Conservation (phyloP, 768 basidiomycete genomes). For the Cyclocybe cylindracea region DNA sequence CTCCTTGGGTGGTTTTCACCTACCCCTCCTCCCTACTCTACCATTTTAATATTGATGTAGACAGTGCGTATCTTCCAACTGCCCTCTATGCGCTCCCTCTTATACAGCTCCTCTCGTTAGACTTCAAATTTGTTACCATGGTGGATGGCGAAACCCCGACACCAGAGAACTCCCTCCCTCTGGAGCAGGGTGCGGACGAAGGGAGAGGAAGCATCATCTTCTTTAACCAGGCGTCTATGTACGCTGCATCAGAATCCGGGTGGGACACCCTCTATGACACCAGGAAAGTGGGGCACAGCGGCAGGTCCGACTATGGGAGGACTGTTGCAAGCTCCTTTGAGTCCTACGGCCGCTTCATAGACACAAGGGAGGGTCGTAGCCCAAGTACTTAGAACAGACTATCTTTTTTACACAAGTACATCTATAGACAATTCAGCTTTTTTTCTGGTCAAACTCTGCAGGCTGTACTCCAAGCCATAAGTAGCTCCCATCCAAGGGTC, state of each 20-base stretch:
- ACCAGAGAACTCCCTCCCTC: conserved; percentile 10
- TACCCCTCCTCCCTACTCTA: conserved; percentile 34
- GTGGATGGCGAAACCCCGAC: conserved; percentile 16
- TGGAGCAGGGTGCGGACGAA: conserved; percentile 7
- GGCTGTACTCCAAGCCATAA: too few species aligned
- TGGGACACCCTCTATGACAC: conserved; percentile 7
- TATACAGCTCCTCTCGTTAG: background rate
- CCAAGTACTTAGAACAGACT: too few species aligned
- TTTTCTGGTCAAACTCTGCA: too few species aligned
- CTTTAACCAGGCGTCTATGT: conserved; percentile 24
- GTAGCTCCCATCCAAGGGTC: too few species aligned
- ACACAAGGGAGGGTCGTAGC: too few species aligned
- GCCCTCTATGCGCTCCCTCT: background rate
- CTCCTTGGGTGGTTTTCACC: conserved; percentile 25
- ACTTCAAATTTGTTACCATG: conserved; percentile 16
- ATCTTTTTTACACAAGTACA: too few species aligned
- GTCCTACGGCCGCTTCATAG: too few species aligned
- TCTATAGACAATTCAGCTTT: too few species aligned
- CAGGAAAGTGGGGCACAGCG: too few species aligned
- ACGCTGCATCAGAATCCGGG: conserved; percentile 14
- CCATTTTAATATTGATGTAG: conserved; percentile 34
- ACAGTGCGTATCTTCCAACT: conserved; percentile 14
- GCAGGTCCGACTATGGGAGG: too few species aligned
- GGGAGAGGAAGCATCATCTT: conserved; percentile 22
- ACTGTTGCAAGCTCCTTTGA: too few species aligned